These are phyloP conservation scores for Bretziella fagacearum DNA, from an alignment of 2,329 filamentous ascomycete genomes.

Conservation along the genomic window DNA sequence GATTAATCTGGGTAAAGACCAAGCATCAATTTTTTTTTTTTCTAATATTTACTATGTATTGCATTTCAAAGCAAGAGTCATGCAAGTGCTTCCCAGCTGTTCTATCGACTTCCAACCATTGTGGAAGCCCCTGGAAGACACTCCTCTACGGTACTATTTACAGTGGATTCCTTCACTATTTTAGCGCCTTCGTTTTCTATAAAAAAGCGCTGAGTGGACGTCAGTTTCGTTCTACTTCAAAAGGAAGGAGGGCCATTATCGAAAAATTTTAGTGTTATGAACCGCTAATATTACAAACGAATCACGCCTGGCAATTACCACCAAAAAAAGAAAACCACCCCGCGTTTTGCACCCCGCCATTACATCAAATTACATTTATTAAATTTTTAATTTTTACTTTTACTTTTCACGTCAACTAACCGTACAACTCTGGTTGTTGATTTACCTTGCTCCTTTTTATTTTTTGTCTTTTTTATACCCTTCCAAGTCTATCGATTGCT, in stretches of 20 bases:
- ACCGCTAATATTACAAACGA: not conserved
- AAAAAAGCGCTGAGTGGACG: slow-evolving; percentile 1
- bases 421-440: too few relatives aligned
- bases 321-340: slow-evolving; percentile 3
- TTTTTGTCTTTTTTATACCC: not conserved
- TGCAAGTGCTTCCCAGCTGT: not conserved
- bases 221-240: not conserved
- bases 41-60: not conserved
- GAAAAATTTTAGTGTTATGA: slow-evolving; percentile 11
- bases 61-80: not conserved
- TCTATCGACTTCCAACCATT: not conserved
- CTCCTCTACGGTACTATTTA: not conserved
- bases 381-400: slow-evolving; percentile 4
- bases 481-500: not conserved
- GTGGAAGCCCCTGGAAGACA: not conserved
- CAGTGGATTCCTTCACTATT: not conserved
- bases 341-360: slow-evolving; percentile 14
- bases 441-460: not conserved
- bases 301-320: not conserved
- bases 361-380: slow-evolving; percentile 18
- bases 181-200: not conserved
- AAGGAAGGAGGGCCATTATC: slow-evolving; percentile 1
- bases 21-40: not conserved
- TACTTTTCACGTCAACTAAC: not conserved
- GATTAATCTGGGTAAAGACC: not conserved